These are phyloP conservation scores for Macrophomina pseudophaseolina DNA, from an alignment of 2,329 filamentous ascomycete species.

Conservation along the genomic window DNA sequence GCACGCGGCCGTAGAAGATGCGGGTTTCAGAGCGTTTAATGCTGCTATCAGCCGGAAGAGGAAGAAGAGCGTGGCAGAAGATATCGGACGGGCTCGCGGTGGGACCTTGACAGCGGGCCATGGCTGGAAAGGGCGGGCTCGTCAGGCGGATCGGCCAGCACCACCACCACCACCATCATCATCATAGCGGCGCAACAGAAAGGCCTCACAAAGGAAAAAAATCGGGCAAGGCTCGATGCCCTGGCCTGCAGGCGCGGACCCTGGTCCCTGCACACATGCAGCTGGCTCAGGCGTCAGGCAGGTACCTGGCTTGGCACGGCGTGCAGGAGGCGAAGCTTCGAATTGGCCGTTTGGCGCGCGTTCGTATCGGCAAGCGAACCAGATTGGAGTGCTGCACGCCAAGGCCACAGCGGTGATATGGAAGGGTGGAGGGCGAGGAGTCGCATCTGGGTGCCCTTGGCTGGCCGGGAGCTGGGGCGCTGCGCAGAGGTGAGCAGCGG, in stretches of 20 bases:
- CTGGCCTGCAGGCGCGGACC: conserved; percentile 8
- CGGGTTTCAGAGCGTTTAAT: conserved; percentile 24
- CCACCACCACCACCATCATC: background rate
- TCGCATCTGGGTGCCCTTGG: conserved; percentile 2
- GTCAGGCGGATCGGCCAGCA: background rate
- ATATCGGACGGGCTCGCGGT: background rate
- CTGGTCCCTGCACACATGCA: conserved; percentile 23
- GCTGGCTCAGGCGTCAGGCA: background rate
- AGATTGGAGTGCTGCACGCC: conserved; percentile 9
- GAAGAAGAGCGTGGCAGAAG: conserved; percentile 14
- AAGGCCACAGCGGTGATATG: background rate
- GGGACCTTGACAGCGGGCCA: background rate
- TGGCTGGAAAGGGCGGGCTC: conserved; percentile 13
- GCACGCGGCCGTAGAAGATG: conserved; percentile 18
- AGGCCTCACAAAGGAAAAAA: conserved; percentile 1
- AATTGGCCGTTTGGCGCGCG: conserved; percentile 8
- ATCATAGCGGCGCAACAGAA: conserved; percentile 3
- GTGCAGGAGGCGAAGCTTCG: conserved; percentile 18
- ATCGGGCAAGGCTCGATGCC: conserved; percentile 1
- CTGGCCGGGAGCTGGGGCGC: background rate
- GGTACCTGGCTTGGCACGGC: conserved; percentile 24
- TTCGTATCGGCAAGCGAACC: conserved; percentile 15
- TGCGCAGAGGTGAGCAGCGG: background rate
- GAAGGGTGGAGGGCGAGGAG: conserved; percentile 2
- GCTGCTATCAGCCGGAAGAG: conserved; percentile 18